Evolutionary conservation across 2,329 filamentous ascomycete genomes (phyloP), one percentile per base, ranked within the genome.

Genomic region (Chalaropsis thielavioides): DNA sequence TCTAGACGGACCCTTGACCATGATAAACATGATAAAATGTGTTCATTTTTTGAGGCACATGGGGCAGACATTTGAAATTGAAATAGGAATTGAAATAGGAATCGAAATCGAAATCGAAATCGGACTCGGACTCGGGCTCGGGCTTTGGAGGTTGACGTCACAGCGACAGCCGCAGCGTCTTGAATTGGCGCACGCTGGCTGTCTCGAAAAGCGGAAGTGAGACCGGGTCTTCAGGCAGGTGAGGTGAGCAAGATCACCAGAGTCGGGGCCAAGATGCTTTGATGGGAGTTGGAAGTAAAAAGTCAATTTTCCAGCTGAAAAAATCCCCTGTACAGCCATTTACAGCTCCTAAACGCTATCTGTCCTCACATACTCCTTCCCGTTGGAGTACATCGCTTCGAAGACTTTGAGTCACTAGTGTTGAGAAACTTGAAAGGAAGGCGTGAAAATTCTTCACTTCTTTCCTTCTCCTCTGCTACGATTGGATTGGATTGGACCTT

Each of bases 371-470:
- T 58, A 58, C 10, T n/a, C 51, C 51, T 51, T 51, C 46, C 46
- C 19, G 19, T 51, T 24, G 19, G 46, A 24, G 46, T 24, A 51
- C 24, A 51, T 27, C 22, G 51, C 6, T 58, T n/a, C 51, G 8
- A 10, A n/a, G 8, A 6, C 51, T 56, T 54, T 56, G 51, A 56
- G 51, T 56, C 51, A 58, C 15, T 58, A 35, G 51, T 58, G 24
- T 35, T 58, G 51, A 58, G 31, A 22, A 58, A 58, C 17, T 58
- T 17, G 24, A 58, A 58, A 58, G 51, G 51, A 58, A 31, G 51
- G 51, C 17, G 51, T 58, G 51, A 58, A 58, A 58, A 58, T 58
- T 58, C 51, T 58, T 58, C 51, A 58, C 51, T 17, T 58, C 24
- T 58, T 58, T 35, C 27, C 51, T 58, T 58, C 46, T 51, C 35